phyloP scores from a whole-genome alignment of 495 filamentous ascomycete species.

The Penicillium paxilli region DNA sequence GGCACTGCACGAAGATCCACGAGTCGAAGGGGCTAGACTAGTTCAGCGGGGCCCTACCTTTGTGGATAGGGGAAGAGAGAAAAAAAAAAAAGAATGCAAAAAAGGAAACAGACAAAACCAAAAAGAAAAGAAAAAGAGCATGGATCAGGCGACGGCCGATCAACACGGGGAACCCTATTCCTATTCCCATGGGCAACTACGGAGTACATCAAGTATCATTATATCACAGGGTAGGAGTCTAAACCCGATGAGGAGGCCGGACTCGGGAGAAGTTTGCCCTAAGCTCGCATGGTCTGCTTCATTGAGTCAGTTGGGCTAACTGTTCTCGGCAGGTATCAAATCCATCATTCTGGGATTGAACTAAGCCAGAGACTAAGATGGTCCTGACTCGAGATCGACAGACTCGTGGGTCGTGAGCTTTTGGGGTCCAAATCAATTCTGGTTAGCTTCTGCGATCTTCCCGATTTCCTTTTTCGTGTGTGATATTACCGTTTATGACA shows the following conservation, averaged over 20 bases:
- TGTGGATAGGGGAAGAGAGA: neutral
- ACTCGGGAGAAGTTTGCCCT: neutral
- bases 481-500: neutral
- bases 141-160: neutral
- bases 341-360: neutral
- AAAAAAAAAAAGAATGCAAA: neutral
- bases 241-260: neutral
- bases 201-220: too few species aligned
- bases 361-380: too few species aligned
- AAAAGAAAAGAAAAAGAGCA: neutral
- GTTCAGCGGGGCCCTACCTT: too few species aligned
- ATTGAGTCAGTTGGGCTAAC: neutral
- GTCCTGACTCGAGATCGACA: neutral
- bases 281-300: neutral
- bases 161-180: neutral
- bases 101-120: too few species aligned
- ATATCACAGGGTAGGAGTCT: neutral
- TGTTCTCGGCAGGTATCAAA: neutral
- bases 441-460: neutral
- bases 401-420: slow-evolving; percentile 2
- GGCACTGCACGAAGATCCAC: too few species aligned
- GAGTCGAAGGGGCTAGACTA: too few species aligned
- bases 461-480: neutral
- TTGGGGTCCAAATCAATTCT: slow-evolving; percentile 4
- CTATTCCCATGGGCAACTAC: neutral